These are phyloP conservation scores for Tulasnella sp. DNA, from an alignment of 768 basidiomycete genomes.

Conservation along the genomic window DNA sequence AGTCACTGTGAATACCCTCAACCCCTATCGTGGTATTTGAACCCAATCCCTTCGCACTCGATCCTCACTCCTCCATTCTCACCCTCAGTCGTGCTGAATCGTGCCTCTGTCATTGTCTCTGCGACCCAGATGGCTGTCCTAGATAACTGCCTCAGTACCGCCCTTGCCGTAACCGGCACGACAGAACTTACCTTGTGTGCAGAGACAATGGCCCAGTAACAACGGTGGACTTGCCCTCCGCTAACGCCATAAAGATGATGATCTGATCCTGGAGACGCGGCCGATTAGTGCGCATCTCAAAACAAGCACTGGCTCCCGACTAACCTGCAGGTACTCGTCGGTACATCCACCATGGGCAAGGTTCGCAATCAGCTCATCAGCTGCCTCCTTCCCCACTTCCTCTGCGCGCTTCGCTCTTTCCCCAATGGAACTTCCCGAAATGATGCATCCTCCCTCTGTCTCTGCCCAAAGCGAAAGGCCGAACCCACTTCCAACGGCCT, in stretches of 20 bases:
- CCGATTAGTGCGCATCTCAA: conserved; percentile 8
- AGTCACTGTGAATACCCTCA: background rate
- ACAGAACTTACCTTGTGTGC: conserved; percentile 46
- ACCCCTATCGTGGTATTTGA: background rate
- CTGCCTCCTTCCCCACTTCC: conserved; percentile 46
- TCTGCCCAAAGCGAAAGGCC: conserved; percentile 69
- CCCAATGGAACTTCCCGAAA: conserved; percentile 59
- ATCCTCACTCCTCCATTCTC: conserved; percentile 34
- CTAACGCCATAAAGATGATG: conserved; percentile 63
- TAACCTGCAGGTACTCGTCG: conserved; percentile 51
- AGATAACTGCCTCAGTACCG: background rate
- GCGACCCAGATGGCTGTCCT: conserved; percentile 64
- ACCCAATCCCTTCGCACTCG: conserved; percentile 52
- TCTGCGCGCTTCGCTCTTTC: conserved; percentile 30
- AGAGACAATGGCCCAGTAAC: conserved; percentile 45
- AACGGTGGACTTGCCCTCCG: conserved; percentile 48
- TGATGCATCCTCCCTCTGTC: conserved; percentile 49
- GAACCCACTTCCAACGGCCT: conserved; percentile 43
- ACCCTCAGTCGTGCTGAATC: conserved; percentile 39
- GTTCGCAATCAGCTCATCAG: conserved; percentile 43
- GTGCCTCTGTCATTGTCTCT: conserved; percentile 53
- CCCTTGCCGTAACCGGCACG: background rate
- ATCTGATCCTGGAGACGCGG: conserved; percentile 55
- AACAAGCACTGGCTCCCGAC: conserved; percentile 5
- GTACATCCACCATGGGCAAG: conserved; percentile 56